phyloP scores from a whole-genome alignment of 2,329 filamentous ascomycete species.

The Capronia americana region DNA sequence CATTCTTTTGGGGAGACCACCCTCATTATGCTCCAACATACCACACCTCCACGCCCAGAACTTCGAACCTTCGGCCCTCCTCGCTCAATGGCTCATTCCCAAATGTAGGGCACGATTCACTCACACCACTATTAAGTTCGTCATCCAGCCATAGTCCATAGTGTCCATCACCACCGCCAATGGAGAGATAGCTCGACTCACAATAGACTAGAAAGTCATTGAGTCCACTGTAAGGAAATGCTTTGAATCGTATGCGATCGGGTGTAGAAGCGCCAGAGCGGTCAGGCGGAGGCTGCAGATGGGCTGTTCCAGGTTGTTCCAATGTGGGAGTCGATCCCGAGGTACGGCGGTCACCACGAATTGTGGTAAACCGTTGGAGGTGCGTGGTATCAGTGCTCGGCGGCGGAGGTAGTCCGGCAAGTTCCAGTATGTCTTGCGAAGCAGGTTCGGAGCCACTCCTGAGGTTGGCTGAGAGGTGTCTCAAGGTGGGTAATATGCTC shows the following conservation, averaged over 20 bases:
- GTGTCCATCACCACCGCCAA: conserved; percentile 87
- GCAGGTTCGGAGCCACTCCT: conserved; percentile 20
- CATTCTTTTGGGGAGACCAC: not conserved
- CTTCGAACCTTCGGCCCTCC: conserved; percentile 87
- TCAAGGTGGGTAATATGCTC: conserved; percentile 64
- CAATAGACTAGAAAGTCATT: conserved; percentile 98
- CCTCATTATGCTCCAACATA: conserved; percentile 68
- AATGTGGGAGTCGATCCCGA: conserved; percentile 42
- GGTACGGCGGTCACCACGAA: conserved; percentile 49
- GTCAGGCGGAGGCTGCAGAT: conserved; percentile 40
- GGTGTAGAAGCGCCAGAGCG: conserved; percentile 61
- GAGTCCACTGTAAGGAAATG: conserved; percentile 92
- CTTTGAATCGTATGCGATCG: conserved; percentile 90
- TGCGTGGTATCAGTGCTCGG: conserved; percentile 71
- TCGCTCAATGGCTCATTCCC: conserved; percentile 94
- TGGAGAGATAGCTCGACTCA: conserved; percentile 80
- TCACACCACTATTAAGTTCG: conserved; percentile 81
- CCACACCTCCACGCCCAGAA: conserved; percentile 93
- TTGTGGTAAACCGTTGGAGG: conserved; percentile 66
- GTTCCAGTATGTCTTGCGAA: conserved; percentile 53
- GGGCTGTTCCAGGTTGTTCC: conserved; percentile 36
- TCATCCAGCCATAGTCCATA: conserved; percentile 95
- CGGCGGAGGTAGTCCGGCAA: conserved; percentile 69
- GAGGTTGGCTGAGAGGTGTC: conserved; percentile 41
- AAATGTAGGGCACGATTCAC: conserved; percentile 85